Conservation (phyloP, 768 basidiomycete species). For the Podaxis sp. region DNA sequence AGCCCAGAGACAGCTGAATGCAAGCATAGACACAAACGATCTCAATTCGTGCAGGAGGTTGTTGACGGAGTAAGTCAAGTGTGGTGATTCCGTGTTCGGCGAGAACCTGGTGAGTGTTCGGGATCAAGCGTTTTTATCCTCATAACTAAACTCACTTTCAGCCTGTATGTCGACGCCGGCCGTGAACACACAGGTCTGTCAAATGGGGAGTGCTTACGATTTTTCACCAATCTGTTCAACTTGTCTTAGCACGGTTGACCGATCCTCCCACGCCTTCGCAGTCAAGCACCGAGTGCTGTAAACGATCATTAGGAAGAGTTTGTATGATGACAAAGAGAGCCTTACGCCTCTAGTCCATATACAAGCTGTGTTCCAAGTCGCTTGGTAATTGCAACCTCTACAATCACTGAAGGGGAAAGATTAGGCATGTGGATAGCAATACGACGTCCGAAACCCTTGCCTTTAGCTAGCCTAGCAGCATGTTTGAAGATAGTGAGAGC, state of each 20-base stretch:
- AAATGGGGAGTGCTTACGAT: conserved; percentile 53
- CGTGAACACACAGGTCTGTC: neutral
- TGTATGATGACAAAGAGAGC: conserved; percentile 13
- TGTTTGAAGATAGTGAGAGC: conserved; percentile 72
- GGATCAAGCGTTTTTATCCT: neutral
- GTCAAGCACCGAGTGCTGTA: conserved; percentile 70
- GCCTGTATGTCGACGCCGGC: conserved; percentile 19
- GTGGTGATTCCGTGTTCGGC: conserved; percentile 71
- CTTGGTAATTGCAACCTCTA: conserved; percentile 72
- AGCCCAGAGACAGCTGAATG: neutral
- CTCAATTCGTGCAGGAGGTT: conserved; percentile 64
- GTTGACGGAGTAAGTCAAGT: conserved; percentile 53
- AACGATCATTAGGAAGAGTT: neutral
- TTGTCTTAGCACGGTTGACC: conserved; percentile 81
- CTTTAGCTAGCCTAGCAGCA: conserved; percentile 72
- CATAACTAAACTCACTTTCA: conserved; percentile 28
- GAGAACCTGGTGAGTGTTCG: conserved; percentile 50
- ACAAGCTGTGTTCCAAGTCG: conserved; percentile 67
- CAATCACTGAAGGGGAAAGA: conserved; percentile 51
- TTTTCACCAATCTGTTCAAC: conserved; percentile 91
- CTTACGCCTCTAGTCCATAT: conserved; percentile 74
- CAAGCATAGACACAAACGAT: conserved; percentile 36
- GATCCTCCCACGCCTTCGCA: conserved; percentile 91
- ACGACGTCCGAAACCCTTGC: conserved; percentile 33
- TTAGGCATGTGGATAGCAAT: conserved; percentile 11